Evolutionary conservation across 2,329 filamentous ascomycete species (phyloP), one percentile per base, ranked within the genome.

Genomic region (Aulographum hederae): DNA sequence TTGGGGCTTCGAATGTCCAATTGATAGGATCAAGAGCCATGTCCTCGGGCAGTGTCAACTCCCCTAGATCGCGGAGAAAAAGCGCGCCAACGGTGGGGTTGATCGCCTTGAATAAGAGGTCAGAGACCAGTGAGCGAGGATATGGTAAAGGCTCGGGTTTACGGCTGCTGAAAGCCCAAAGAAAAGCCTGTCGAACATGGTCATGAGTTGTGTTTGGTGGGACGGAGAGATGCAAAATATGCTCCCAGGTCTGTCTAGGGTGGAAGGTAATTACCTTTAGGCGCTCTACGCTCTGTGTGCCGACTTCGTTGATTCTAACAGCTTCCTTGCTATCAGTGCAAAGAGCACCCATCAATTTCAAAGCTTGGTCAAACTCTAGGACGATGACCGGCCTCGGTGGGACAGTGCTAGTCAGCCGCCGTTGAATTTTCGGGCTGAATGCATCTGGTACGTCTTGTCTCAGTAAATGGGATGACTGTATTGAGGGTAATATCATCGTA

Each of bases 351-450:
- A 94, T 63, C 41, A 80, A 74, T 14, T 56, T 56, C 39, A 77
- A 67, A 0, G 84, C 78, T 43, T 81, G 73, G 11, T 74, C 67
- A 41, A 80, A 77, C 17, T 67, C 69, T 3, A 85, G 60, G 32
- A 81, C 66, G 8, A 94, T 79, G 43, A 94, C 86, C 0, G 86
- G 85, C 6, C 86, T 69, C 5, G 89, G 89, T 3, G 89, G 89
- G 44, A 94, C 85, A 1, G 84, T 94, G 42, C 84, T 94, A 1
- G 89, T 85, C 19, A 98, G 63, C 39, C 78, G 78, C n/a, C 85
- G 69, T 48, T 98, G 89, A 23, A 95, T 66, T 47, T 93, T 92
- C 16, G 72, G 70, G 43, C 82, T 94, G 50, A 94, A 95, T 0
- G 85, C 73, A n/a, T 74, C 73, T 0, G 73, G 66, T 0, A 91